These are phyloP conservation scores for Trichosporon asahii DNA, from an alignment of 1,284 basidiomycete species.

Conservation along the genomic window DNA sequence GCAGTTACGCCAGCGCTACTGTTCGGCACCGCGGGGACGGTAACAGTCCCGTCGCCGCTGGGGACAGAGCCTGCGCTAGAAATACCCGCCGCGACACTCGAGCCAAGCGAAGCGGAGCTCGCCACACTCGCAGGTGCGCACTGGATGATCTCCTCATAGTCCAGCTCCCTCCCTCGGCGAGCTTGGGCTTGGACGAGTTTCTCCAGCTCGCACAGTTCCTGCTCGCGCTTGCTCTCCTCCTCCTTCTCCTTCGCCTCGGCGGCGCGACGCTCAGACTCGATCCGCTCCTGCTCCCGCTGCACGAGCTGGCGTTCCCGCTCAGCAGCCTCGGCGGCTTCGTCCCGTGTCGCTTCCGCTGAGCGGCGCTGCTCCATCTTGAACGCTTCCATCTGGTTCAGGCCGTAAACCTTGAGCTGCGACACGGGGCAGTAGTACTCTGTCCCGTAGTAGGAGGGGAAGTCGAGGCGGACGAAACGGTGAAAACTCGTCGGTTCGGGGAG, in stretches of 20 bases:
- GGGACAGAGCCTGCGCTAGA: not conserved
- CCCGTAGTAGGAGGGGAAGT: constrained; percentile 91
- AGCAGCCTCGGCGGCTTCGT: constrained; percentile 31
- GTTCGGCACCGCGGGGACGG: not conserved
- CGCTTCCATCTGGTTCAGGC: constrained; percentile 92
- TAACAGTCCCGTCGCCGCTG: not conserved
- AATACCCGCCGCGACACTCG: too few relatives aligned
- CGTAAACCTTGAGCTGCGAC: constrained; percentile 87
- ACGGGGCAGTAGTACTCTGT: constrained; percentile 96
- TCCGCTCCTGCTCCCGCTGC: constrained; percentile 49
- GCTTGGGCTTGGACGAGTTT: constrained; percentile 41
- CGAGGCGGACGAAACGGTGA: constrained; percentile 89
- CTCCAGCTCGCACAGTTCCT: constrained; percentile 43
- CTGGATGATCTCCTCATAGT: constrained; percentile 18
- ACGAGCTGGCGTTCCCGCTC: constrained; percentile 26
- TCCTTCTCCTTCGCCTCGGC: constrained; percentile 32
- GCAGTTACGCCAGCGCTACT: too few relatives aligned
- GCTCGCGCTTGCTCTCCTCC: constrained; percentile 31
- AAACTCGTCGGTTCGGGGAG: constrained; percentile 65
- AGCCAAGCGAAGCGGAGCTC: not conserved
- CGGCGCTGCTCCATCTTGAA: constrained; percentile 76
- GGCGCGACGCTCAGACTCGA: constrained; percentile 53
- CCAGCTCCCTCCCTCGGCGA: constrained; percentile 15
- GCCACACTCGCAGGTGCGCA: constrained; percentile 11
- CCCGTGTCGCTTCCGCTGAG: constrained; percentile 31